Evolutionary conservation across 2,329 filamentous ascomycete species (phyloP), one percentile per base, ranked within the genome.

Genomic region (Dothiorella sarmentorum): DNA sequence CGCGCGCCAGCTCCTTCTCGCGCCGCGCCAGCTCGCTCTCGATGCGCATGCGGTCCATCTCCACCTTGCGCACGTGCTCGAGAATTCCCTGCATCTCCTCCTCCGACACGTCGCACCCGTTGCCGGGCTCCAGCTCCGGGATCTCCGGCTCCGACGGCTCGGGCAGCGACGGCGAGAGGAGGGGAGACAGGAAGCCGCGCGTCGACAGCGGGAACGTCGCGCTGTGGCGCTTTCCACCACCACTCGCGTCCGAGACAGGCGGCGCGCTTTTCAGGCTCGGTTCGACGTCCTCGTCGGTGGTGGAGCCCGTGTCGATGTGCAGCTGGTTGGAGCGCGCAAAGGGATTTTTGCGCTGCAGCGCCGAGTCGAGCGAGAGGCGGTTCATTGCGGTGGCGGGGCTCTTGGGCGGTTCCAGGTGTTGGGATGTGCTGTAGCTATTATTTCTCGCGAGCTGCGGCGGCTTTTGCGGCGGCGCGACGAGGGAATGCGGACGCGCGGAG

Each of bases 351-450:
- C 49, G 49, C 49, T 40, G 3, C 7, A 53, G 49, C 33, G 49
- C 35, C 49, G 49, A 53, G 49, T 53, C 49, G 35, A 53, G 49
- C 35, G 49, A 53, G 9, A 53, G 49, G 49, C 49, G 49, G 49
- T 53, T 53, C 33, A 26, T 53, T 9, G 4, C 24, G 11, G 31
- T 24, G 17, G 33, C 31, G 7, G 47, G 9, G 20, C 9, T 6
- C 47, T 42, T 27, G 33, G 49, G 49, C 4, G 22, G 49, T 11
- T 53, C 49, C 1, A 53, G 49, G 35, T 40, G 49, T 15, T 53
- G 31, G 35, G 13, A 18, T 17, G 9, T 40, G 24, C 13, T 40
- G 31, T 10, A 7, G 17, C 33, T 24, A 15, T n/a, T n/a, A n/a
- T n/a, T n/a, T n/a, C n/a, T n/a, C n/a, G n/a, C n/a, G 29, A 15